Evolutionary conservation across 2,329 filamentous ascomycete genomes (phyloP), one percentile per base, ranked within the genome.

Genomic region (Aureobasidium mangrovei): DNA sequence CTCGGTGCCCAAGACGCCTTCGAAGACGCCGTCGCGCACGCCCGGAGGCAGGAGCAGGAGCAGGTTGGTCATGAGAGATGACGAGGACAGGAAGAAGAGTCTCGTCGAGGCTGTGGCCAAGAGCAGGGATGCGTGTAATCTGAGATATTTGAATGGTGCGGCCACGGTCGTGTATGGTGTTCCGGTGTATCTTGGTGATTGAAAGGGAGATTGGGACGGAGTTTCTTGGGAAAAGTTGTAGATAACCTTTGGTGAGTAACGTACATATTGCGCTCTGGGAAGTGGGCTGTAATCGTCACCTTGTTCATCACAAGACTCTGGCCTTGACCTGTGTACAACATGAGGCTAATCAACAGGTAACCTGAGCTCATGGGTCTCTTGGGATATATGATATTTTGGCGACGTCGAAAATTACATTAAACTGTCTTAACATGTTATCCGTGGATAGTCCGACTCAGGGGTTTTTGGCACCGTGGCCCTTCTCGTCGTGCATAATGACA

Each of bases 121-220:
- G 63, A 88, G 87, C 10, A 79, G 88, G 60, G 79, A 80, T 57
- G 84, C 83, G n/a, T 97, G 93, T 71, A 83, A 88, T 61, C 81
- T 98, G 72, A 81, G 81, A 67, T 97, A 95, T 73, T 74, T 98
- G 62, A 98, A 95, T 63, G 93, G 90, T 0, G 93, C 91, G 8
- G 90, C 91, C 36, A 88, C 93, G 27, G 91, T 93, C 60, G 85
- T 97, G 52, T 98, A 97, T 73, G 93, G 93, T 12, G 85, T 98
- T 66, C 93, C 93, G 31, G 88, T 95, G 59, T 96, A 90, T 71
- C 76, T 95, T 57, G 70, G 60, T 26, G 64, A 68, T 33, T 68
- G 41, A 35, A 35, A 35, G 32, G 32, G 10, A 35, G 2, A 35
- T 35, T 35, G 32, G 18, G 18, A 18, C 18, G 18, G 18, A 18